Conservation (phyloP, 768 basidiomycete species). For the Boletus sensibilis region DNA sequence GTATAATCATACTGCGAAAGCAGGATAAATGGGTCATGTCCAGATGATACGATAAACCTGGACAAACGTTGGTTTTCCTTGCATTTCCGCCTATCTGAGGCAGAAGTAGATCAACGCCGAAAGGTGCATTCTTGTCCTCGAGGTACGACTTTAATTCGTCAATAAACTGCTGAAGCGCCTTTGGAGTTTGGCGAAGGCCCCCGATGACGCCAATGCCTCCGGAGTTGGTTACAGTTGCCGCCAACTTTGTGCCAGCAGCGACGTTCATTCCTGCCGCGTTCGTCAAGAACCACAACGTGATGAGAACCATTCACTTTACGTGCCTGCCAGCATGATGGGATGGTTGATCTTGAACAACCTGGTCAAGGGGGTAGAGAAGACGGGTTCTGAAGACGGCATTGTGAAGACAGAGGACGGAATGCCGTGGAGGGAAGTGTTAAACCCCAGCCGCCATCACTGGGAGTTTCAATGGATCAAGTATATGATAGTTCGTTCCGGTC, state of each 20-base stretch:
- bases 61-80: constrained; percentile 70
- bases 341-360: constrained; percentile 75
- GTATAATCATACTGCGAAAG: constrained; percentile 65
- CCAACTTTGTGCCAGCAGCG: constrained; percentile 80
- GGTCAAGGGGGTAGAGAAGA: constrained; percentile 74
- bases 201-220: constrained; percentile 90
- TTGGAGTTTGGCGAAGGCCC: constrained; percentile 71
- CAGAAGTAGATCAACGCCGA: constrained; percentile 80
- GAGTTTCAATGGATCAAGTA: not conserved
- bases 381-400: constrained; percentile 66
- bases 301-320: constrained; percentile 3
- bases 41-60: not conserved
- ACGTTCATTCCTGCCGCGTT: constrained; percentile 61
- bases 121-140: constrained; percentile 72
- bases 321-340: constrained; percentile 80
- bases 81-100: constrained; percentile 82
- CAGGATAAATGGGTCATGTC: not conserved
- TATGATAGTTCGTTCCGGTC: not conserved
- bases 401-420: constrained; percentile 8
- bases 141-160: constrained; percentile 73
- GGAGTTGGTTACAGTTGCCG: constrained; percentile 90
- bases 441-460: not conserved
- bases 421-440: not conserved
- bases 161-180: constrained; percentile 63
- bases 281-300: not conserved